phyloP scores from a whole-genome alignment of 2,329 filamentous ascomycete species.

The Colletotrichum melonis region DNA sequence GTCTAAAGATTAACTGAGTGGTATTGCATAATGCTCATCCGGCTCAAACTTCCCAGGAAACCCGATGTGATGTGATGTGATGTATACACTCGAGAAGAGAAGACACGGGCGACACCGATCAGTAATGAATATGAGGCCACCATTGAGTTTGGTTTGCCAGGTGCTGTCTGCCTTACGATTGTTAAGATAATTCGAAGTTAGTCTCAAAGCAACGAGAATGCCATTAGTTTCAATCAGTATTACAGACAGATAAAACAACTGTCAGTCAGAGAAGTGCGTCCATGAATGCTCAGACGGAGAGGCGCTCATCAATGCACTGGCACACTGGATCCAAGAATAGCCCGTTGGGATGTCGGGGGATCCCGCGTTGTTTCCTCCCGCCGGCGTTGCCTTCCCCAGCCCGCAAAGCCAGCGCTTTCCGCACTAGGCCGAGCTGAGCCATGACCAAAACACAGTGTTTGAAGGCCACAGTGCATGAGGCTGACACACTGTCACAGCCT shows the following conservation, averaged over 20 bases:
- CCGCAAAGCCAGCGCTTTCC: not conserved
- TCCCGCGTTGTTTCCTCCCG: slow-evolving; percentile 11
- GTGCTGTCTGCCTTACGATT: not conserved
- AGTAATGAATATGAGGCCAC: not conserved
- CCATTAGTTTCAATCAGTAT: not conserved
- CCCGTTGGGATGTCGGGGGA: slow-evolving; percentile 21
- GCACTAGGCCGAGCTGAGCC: not conserved
- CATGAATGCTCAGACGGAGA: slow-evolving; percentile 16
- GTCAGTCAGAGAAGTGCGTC: not conserved
- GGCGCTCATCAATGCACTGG: slow-evolving; percentile 27
- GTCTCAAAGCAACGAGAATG: not conserved
- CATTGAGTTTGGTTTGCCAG: not conserved
- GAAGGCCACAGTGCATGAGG: not conserved
- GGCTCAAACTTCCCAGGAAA: not conserved
- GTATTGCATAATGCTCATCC: slow-evolving; percentile 11
- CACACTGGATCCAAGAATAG: slow-evolving; percentile 30
- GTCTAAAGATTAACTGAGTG: slow-evolving; percentile 5
- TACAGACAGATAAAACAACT: not conserved
- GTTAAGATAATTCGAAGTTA: too few relatives aligned
- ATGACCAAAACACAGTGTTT: not conserved
- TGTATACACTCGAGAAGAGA: too few relatives aligned
- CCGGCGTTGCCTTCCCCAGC: not conserved
- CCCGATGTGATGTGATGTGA: not conserved
- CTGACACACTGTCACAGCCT: slow-evolving; percentile 21
- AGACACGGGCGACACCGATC: not conserved